phyloP scores from a whole-genome alignment of 768 basidiomycete species.

The Tricholoma hemisulphureum region DNA sequence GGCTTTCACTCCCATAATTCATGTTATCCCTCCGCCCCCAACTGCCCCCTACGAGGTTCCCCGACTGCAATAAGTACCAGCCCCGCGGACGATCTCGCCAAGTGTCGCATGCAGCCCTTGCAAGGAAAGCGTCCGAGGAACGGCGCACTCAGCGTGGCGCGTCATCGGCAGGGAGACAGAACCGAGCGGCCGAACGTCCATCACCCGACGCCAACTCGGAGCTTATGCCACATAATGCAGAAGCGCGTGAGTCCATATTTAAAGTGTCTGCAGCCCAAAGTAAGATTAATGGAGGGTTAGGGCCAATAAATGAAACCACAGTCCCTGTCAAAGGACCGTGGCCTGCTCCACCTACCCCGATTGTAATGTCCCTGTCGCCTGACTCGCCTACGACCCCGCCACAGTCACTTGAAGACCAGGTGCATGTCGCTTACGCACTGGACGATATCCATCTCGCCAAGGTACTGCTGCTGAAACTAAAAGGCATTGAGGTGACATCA shows the following conservation, averaged over 20 bases:
- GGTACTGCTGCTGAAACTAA: slow-evolving; percentile 59
- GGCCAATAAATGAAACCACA: neutral
- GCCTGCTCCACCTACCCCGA: slow-evolving; percentile 23
- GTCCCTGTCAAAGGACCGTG: neutral
- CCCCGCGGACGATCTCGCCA: slow-evolving; percentile 31
- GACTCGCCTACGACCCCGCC: slow-evolving; percentile 44
- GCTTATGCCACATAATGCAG: neutral
- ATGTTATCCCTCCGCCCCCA: slow-evolving; percentile 17
- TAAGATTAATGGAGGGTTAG: neutral
- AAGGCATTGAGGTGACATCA: slow-evolving; percentile 58
- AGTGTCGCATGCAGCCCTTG: slow-evolving; percentile 42
- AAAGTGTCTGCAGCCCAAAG: neutral
- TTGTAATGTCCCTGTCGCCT: slow-evolving; percentile 32
- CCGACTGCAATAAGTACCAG: slow-evolving; percentile 4
- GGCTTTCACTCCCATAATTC: slow-evolving; percentile 3
- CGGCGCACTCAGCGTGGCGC: too few species aligned
- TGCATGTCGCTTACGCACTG: slow-evolving; percentile 64
- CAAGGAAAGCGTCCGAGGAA: slow-evolving; percentile 43
- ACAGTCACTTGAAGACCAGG: slow-evolving; percentile 58
- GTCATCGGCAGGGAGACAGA: too few species aligned
- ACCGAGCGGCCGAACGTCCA: neutral
- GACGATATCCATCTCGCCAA: slow-evolving; percentile 69
- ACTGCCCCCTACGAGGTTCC: slow-evolving; percentile 5
- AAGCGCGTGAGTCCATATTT: neutral
- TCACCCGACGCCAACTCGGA: neutral